Percentiles rank a stretch among this genome's conserved stretches.
These are phyloP conservation scores for Tephrocybe rancida DNA, from an alignment of 768 basidiomycete genomes.

Conservation along the genomic window DNA sequence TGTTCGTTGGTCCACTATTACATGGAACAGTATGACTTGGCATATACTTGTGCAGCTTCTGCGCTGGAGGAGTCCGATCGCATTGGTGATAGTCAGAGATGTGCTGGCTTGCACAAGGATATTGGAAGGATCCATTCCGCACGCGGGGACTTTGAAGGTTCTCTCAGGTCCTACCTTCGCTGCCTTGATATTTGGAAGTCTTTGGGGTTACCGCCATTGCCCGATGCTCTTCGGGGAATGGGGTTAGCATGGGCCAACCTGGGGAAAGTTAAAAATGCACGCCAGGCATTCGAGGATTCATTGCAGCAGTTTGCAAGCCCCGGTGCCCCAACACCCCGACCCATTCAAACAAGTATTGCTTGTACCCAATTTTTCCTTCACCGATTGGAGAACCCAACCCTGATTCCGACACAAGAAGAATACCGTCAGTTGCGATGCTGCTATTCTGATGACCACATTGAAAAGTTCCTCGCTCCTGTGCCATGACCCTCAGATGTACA, in stretches of 20 bases:
- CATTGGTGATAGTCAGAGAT: not conserved
- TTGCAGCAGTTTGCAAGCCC: not conserved
- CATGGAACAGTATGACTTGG: not conserved
- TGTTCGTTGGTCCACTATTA: not conserved
- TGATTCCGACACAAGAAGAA: no score
- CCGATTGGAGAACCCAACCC: not conserved
- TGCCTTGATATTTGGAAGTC: not conserved
- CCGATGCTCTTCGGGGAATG: constrained; percentile 3
- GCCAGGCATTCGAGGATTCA: not conserved
- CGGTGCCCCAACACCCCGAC: no score
- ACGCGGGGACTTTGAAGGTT: not conserved
- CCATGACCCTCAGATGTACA: no score
- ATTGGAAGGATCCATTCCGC: constrained; percentile 1
- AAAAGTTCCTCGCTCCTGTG: no score
- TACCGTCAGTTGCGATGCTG: no score
- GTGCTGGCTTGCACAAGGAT: not conserved
- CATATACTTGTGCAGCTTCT: not conserved
- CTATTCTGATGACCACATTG: no score
- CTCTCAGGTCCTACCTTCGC: not conserved
- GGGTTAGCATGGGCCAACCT: constrained; percentile 8
- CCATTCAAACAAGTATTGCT: not conserved
- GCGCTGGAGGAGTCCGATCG: not conserved
- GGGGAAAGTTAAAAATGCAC: not conserved
- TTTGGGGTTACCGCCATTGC: not conserved
- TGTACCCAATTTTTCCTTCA: not conserved